Evolutionary conservation across 208 protist genomes (phyloP), one percentile per base, ranked within the genome.

Genomic region (Leishmania martiniquensis): DNA sequence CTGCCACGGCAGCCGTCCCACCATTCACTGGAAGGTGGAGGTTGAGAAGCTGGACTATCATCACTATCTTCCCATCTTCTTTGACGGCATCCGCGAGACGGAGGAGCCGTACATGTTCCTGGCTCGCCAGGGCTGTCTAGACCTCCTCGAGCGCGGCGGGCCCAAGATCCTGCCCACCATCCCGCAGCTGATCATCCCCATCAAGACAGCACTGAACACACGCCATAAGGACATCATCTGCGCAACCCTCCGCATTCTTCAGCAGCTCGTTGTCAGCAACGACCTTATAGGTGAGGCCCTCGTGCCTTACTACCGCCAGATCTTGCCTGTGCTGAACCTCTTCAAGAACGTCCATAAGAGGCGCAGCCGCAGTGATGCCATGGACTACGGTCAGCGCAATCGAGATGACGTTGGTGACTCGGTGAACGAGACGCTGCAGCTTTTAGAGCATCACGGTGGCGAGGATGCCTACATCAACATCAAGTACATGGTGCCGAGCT

Each of bases 21-120:
- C 85, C n/a, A 85, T 98, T 66, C 90, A 98, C 55, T 99, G 99
- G 99, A 99, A 99, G 87, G 98, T 99, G 76, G 95, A 99, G 68
- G 96, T 99, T 47, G 98, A 99, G 78, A 97, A 99, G 85, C 91
- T 99, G 10, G 99, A 99, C 86, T 99, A 99, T 85, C 98, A 99
- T 83, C 99, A 99, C 89, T 99, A 99, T 86, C 94, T 99, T 44
- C 99, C 99, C 63, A 99, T 99, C 76, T 99, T 99, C 84, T 99
- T 99, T 87, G 99, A 99, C 83, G 99, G 99, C 17, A 95, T 99
- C 44, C 91, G 98, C 52, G 99, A 99, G 82, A 99, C 97, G 44
- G 93, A 99, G 80, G 98, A 99, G 82, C 99, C 99, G 44, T 99
- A 99, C 88, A 94, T 93, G 87, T 99, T 99, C 84, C 86, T 99